Base-by-base conservation (phyloP, 164 flowering plant species). In the Liquidambar formosana region DNA sequence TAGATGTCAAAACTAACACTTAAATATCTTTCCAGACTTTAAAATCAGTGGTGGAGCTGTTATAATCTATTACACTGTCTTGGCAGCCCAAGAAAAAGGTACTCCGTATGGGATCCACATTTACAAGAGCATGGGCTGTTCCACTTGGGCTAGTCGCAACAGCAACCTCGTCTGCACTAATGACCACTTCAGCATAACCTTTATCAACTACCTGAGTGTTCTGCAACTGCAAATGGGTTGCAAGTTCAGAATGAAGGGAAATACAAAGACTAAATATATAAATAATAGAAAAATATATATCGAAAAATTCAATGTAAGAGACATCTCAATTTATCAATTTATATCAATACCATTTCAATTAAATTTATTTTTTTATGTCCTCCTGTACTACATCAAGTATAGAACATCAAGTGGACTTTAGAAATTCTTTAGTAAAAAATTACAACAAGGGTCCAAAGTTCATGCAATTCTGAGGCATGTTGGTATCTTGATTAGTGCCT, bases 71-170 rank as follows among this genome's bases (percentile, higher is more conserved):
- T 10, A 72, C 45, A 58, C 79, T 71, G 64, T 94, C 99, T 71
- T 92, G 97, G 74, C 97, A 94, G 14, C 97, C 99, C 44, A 94
- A 12, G 73, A 94, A 82, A 76, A 71, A 94, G 68, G 99, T 82
- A 3, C 68, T 80, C 22, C 77, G 78, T n/a, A 74, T 13, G 0
- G 86, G 81, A 77, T 94, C 97, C 10, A 85, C 48, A 64, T 94
- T 94, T 10, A 88, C 77, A 41, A 94, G 61, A 41, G 97, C 97
- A 77, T 94, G 99, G 4, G 97, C 97, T 12, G 81, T 86, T 63
- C 95, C 95, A 22, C 83, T 79, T 0, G 92, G 88, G 69, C 96
- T 94, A 47, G 81, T 89, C 63, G 87, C 89, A 57, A 92, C 86
- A 11, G 89, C 94, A 71, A 92, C 85, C 73, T 89, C 97, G 61